Base-by-base conservation (phyloP, 345 rosid species). In the Brassica cretica region DNA sequence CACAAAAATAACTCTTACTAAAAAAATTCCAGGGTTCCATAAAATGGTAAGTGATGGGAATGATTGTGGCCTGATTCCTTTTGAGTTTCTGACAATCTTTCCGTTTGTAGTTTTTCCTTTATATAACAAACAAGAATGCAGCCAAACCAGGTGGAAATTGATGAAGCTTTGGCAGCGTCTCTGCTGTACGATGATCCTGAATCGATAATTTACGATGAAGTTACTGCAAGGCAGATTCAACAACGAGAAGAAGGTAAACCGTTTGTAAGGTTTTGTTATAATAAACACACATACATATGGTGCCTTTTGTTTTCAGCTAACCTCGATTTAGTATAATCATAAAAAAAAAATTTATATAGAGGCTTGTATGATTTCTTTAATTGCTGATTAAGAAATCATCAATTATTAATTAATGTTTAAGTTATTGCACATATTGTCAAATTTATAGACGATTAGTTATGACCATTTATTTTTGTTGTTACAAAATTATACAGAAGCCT, bases 131-230 rank as follows among this genome's bases (percentile, higher is more conserved):
- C 0, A 14, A 63, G 2, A 19, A 60, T 72, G 62, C 46, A 63
- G 3, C 41, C 46, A 4, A 73, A 73, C 12, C 69, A 63, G 46
- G 8, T 29, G 5, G 19, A 62, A 6, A 11, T 63, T 1, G 76
- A 73, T 44, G 76, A 73, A 63, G 76, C 69, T 25, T 62, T 73
- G 30, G 76, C 69, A 9, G 46, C 32, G 29, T 73, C 62, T 73
- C 8, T 73, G 19, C 2, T 72, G 11, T 72, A 72, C 6, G 75
- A 61, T 61, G 1, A 2, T 39, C 25, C 53, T 2, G 62, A 69
- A 18, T 55, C 24, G 19, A 41, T 58, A 27, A 15, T 39, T 61
- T 2, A 8, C 11, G 75, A 72, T 72, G 53, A 19, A 59, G n/a
- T 21, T 59, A 59, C 14, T 59, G 37, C 75, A 24, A 19, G 8